A percentile compares a stretch with the other conserved stretches of the same genome.
Conservation (phyloP, 768 basidiomycete species). For the Psilocybe sp. region DNA sequence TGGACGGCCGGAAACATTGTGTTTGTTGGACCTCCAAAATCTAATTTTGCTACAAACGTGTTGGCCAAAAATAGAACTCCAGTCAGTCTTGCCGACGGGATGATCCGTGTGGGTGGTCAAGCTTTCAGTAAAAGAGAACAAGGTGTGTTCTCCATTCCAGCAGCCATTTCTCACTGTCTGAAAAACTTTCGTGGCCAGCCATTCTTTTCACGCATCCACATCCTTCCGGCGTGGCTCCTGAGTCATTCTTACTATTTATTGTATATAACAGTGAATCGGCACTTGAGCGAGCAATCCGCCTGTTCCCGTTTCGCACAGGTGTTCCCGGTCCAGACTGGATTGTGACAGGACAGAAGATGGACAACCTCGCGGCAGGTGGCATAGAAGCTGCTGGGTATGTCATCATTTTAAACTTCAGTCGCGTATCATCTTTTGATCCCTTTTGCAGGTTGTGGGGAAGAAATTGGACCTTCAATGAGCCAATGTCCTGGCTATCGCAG, state of each 20-base stretch:
- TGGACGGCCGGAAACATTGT: constrained; percentile 52
- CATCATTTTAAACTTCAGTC: background rate
- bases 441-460: constrained; percentile 27
- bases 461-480: constrained; percentile 31
- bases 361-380: constrained; percentile 66
- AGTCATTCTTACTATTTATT: constrained; percentile 47
- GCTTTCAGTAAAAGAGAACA: constrained; percentile 23
- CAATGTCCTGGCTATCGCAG: constrained; percentile 47
- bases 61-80: constrained; percentile 31
- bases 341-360: constrained; percentile 51
- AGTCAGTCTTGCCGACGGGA: constrained; percentile 24
- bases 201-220: constrained; percentile 72
- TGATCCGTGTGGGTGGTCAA: constrained; percentile 23
- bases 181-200: constrained; percentile 22
- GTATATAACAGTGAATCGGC: constrained; percentile 53
- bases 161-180: background rate
- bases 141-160: constrained; percentile 21
- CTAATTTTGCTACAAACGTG: constrained; percentile 28
- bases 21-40: constrained; percentile 45
- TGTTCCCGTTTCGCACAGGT: constrained; percentile 88
- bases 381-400: constrained; percentile 75
- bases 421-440: background rate
- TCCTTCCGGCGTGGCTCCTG: constrained; percentile 30
- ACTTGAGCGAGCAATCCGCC: constrained; percentile 62
- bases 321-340: constrained; percentile 78